These are phyloP conservation scores for Claviceps sorghi DNA, from an alignment of 2,329 filamentous ascomycete genomes.

Conservation along the genomic window DNA sequence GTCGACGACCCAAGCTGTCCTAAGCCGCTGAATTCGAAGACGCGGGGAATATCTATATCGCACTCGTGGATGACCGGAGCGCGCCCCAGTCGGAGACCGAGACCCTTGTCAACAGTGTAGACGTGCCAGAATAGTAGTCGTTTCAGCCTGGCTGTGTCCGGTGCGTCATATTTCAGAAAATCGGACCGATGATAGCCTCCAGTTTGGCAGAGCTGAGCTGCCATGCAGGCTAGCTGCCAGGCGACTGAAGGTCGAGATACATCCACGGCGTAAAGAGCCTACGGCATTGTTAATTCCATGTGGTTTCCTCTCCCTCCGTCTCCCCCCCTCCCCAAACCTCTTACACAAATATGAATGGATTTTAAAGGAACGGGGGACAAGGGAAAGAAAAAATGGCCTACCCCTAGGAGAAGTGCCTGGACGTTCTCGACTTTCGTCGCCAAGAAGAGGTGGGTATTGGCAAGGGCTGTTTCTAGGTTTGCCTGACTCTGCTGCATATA, in stretches of 20 bases:
- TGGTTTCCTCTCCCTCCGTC: background rate
- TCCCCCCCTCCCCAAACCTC: background rate
- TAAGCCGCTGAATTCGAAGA: constrained; percentile 28
- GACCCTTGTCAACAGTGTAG: constrained; percentile 43
- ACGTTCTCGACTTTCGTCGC: constrained; percentile 40
- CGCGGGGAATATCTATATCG: constrained; percentile 38
- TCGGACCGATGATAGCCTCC: constrained; percentile 43
- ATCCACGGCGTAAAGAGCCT: constrained; percentile 49
- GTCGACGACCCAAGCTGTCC: constrained; percentile 15
- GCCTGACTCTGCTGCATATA: constrained; percentile 28
- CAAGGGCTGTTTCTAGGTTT: constrained; percentile 35
- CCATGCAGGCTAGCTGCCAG: constrained; percentile 47
- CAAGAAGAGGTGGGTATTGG: constrained; percentile 40
- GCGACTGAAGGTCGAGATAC: constrained; percentile 46
- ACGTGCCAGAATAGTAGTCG: constrained; percentile 33
- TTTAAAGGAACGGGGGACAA: background rate
- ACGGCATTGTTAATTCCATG: background rate
- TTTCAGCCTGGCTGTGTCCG: constrained; percentile 21
- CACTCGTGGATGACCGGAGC: constrained; percentile 43
- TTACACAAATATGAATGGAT: background rate
- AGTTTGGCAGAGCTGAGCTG: constrained; percentile 45
- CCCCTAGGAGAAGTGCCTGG: constrained; percentile 43
- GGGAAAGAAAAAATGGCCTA: constrained; percentile 17
- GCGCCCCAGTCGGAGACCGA: constrained; percentile 45
- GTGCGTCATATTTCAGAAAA: constrained; percentile 18